Percentiles rank a stretch among this genome's conserved stretches.
Conservation (phyloP, 257 asterid species). For the Solanum ahanhuiri region DNA sequence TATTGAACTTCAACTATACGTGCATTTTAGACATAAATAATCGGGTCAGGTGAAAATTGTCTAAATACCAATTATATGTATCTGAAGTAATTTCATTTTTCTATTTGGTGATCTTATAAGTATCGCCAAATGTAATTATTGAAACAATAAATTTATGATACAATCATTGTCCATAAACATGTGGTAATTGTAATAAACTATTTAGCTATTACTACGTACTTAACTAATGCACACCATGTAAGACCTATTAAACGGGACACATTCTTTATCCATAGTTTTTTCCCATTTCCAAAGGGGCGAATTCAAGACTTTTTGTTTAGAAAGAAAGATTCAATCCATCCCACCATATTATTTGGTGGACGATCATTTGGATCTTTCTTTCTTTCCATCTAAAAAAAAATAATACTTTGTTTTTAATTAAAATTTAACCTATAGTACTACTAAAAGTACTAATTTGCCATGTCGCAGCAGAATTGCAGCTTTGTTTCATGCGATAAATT, state of each 20-base stretch:
- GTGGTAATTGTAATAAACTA: neutral
- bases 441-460: neutral
- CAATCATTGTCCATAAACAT: neutral
- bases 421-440: neutral
- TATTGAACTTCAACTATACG: no score
- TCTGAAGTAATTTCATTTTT: no score
- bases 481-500: constrained; percentile 10
- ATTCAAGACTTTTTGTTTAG: neutral
- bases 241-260: neutral
- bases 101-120: neutral
- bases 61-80: no score
- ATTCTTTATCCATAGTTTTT: neutral
- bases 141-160: neutral
- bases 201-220: neutral
- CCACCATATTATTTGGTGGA: neutral
- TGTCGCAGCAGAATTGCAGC: neutral
- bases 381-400: neutral
- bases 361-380: neutral
- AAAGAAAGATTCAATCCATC: neutral
- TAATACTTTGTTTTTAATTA: neutral
- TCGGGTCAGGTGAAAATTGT: no score
- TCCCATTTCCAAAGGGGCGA: neutral
- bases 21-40: no score
- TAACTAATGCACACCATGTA: neutral
- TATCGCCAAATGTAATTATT: neutral